A percentile compares a stretch with the other conserved stretches of the same genome.
Evolutionary conservation across 352 stramenopile genomes (phyloP).

Genomic region (Phytopythium delawarense): DNA sequence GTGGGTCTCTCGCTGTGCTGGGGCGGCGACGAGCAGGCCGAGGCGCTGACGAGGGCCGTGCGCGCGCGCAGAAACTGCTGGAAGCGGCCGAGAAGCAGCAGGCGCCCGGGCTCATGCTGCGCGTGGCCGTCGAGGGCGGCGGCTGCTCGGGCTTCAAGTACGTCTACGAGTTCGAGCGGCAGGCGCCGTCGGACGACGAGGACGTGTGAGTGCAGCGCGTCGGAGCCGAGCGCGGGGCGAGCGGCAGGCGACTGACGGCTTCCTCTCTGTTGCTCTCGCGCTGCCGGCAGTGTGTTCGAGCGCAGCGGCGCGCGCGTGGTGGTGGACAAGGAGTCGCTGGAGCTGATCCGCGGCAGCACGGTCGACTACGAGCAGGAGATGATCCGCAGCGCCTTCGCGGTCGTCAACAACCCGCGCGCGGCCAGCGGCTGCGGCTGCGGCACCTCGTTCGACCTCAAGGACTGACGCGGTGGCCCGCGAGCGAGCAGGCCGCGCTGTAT

Average conservation of each 20-base stretch:
- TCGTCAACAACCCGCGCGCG: slow-evolving; percentile 97
- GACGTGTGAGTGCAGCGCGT: slow-evolving; percentile 23
- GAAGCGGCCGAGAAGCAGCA: slow-evolving; percentile 58
- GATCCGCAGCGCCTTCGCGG: slow-evolving; percentile 95
- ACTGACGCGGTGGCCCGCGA: slow-evolving; percentile 23
- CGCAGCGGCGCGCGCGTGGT: slow-evolving; percentile 85
- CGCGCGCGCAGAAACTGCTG: slow-evolving; percentile 40
- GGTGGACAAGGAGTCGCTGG: slow-evolving; percentile 91
- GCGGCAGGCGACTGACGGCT: background rate
- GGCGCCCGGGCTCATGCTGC: slow-evolving; percentile 60
- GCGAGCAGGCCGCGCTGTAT: no score
- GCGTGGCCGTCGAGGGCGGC: slow-evolving; percentile 88
- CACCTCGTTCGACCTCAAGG: slow-evolving; percentile 97
- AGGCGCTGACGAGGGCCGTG: background rate
- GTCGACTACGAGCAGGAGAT: slow-evolving; percentile 97
- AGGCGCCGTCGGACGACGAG: slow-evolving; percentile 44
- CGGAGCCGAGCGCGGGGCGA: slow-evolving; percentile 5
- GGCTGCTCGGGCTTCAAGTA: slow-evolving; percentile 95
- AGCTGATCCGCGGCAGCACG: slow-evolving; percentile 91
- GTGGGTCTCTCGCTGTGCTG: slow-evolving; percentile 12
- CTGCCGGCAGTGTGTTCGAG: slow-evolving; percentile 65
- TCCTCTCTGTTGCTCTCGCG: background rate
- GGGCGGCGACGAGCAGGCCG: background rate
- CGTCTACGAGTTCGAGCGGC: slow-evolving; percentile 85
- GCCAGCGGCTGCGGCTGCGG: slow-evolving; percentile 97